Evolutionary conservation across 306 rosid genomes (phyloP), one percentile per base, ranked within the genome.

Genomic region (Coriaria nepalensis): DNA sequence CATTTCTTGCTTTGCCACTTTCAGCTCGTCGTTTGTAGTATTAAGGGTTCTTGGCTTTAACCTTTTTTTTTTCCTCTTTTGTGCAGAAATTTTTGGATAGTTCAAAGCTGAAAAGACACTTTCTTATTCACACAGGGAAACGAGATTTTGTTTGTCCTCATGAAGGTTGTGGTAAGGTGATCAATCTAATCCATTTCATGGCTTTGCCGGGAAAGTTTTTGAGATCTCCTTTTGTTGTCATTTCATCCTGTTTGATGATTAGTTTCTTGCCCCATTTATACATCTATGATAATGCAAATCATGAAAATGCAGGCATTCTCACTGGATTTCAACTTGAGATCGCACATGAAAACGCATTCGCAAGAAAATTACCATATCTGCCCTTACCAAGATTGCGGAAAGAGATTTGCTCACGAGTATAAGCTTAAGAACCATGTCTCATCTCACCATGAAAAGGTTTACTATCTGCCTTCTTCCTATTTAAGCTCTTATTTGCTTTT

Each of bases 101-200:
- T 69, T 90, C 98, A 44, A 90, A 90, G 82, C 57, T 90, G 86
- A 85, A 85, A 78, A 76, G 96, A 47, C 96, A 90, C 73, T 82
- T 79, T 64, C 86, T 82, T 62, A 90, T 82, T 71, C 98, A 90
- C 68, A 82, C 96, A 4, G 98, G 93, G 57, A 95, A 90, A 63
- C 73, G 96, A 69, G 86, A 86, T 55, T 90, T 79, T 65, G 87
- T 85, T 7, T 90, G 96, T 58, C 93, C 94, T 41, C 82, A 75
- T 71, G 96, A 90, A 77, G 98, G 98, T 75, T 90, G 98, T 71
- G 98, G 98, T 45, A 90, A 90, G 98, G 98, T 90, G 69, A 79
- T 66, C 50, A 60, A 61, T 65, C 68, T 6, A 47, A 61, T 63
- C 67, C 57, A 49, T 54, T 57, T 4, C n/a, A n/a, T n/a, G n/a